Conservation (phyloP, 75 land plant genomes). For the Selaginella tamariscina region DNA sequence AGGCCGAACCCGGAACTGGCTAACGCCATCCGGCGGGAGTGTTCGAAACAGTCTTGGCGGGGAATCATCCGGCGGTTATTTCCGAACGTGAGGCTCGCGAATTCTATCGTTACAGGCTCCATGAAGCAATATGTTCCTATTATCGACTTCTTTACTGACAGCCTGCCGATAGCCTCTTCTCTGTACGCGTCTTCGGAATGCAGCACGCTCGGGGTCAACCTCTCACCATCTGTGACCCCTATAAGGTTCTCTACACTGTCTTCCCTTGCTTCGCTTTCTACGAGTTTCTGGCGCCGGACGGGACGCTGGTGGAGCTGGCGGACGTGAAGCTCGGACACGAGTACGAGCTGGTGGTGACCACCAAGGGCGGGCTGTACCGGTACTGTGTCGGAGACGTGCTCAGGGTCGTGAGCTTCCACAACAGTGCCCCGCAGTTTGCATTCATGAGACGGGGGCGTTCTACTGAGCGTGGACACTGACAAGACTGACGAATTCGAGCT, state of each 20-base stretch:
- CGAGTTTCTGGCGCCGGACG: neutral
- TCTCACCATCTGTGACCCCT: neutral
- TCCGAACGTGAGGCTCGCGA: neutral
- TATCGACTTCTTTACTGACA: constrained; percentile 1
- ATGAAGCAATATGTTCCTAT: constrained; percentile 6
- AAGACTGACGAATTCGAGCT: constrained; percentile 11
- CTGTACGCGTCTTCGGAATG: constrained; percentile 8
- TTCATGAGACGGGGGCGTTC: neutral
- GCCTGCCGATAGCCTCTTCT: neutral
- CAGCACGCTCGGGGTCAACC: neutral
- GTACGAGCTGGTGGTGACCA: constrained; percentile 8
- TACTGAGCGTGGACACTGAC: constrained; percentile 3
- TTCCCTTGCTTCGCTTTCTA: neutral
- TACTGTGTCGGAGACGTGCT: neutral
- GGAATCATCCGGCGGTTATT: constrained; percentile 1
- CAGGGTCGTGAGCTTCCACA: neutral
- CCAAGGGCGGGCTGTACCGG: constrained; percentile 3
- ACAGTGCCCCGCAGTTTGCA: neutral
- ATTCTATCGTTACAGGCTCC: constrained; percentile 4
- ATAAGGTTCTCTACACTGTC: neutral
- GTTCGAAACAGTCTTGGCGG: neutral
- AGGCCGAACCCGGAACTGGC: constrained; percentile 3
- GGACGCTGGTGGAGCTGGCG: neutral
- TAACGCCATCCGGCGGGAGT: neutral
- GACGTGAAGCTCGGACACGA: constrained; percentile 3